These are phyloP conservation scores for Stropharia rugosoannulata DNA, from an alignment of 768 basidiomycete genomes.

Conservation along the genomic window DNA sequence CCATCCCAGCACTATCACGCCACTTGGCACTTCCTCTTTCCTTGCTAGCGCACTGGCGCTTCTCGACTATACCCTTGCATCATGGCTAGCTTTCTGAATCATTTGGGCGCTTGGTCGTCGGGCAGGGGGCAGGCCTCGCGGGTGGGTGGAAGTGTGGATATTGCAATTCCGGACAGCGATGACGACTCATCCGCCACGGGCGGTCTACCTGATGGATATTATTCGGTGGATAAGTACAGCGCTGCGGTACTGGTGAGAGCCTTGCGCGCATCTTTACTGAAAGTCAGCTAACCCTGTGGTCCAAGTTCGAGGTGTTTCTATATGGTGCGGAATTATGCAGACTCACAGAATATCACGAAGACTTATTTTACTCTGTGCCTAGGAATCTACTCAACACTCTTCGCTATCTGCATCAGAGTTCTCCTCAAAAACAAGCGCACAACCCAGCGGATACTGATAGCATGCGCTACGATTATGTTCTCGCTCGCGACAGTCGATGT, in stretches of 20 bases:
- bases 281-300: neutral
- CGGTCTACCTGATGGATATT: slow-evolving; percentile 15
- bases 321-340: slow-evolving; percentile 17
- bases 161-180: slow-evolving; percentile 18
- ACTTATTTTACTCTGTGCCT: neutral
- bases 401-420: slow-evolving; percentile 27
- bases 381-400: slow-evolving; percentile 29
- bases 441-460: slow-evolving; percentile 22
- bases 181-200: slow-evolving; percentile 1
- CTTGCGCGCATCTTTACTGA: neutral
- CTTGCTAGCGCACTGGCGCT: too few species aligned
- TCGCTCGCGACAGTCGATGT: slow-evolving; percentile 27
- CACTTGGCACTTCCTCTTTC: slow-evolving; percentile 1
- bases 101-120: neutral
- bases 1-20: slow-evolving; percentile 8
- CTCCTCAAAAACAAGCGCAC: slow-evolving; percentile 24
- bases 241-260: slow-evolving; percentile 22
- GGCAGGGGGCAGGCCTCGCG: neutral
- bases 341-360: neutral
- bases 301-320: slow-evolving; percentile 23
- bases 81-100: slow-evolving; percentile 18
- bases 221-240: slow-evolving; percentile 22
- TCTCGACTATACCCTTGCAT: slow-evolving; percentile 9
- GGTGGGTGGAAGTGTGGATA: slow-evolving; percentile 9
- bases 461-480: slow-evolving; percentile 26